Base-by-base conservation (phyloP, 306 rosid species). In the cucumber (Cucumis sativus) region DNA sequence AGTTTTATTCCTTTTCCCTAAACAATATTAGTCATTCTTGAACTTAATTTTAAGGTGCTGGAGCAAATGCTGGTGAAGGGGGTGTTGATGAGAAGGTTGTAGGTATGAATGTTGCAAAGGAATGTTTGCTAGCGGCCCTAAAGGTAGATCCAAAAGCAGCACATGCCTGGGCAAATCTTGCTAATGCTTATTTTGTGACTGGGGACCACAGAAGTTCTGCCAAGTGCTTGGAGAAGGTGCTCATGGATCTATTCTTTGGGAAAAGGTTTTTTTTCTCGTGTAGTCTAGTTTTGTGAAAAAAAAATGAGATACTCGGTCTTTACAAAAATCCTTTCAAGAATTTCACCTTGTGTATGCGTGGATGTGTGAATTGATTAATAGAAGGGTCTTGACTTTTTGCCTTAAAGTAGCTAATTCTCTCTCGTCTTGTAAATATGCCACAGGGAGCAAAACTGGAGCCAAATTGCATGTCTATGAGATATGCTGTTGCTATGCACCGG, bases 141-240 rank as follows among this genome's bases (percentile, higher is more conserved):
- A 90, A 88, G 82, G 86, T 84, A 58, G 97, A 95, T 76, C 89
- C 91, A 25, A 95, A 88, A 88, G 92, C 97, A 81, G 97, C 96
- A 51, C 98, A 95, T 86, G 80, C 88, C 21, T 95, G 97, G 98
- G 87, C 91, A 47, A 95, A 89, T 88, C 97, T 95, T 84, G 96
- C 97, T 37, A 82, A 87, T 87, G 96, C 93, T 63, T 92, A 90
- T 85, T 80, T 79, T 82, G 54, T 90, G 77, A 84, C 76, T 72
- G 96, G 97, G 69, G 97, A 95, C 87, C 90, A 90, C 82, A 87
- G 93, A 84, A 92, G 92, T 88, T 90, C 97, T 83, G 80, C 91
- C 90, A 92, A 92, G 85, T 92, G 97, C 88, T 87, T 92, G 86
- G 97, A 92, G 93, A 92, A 92, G 98, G 98, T 94, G 91, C 90